Base-by-base conservation (phyloP, 148 eudicot species). In the Silene conica region DNA sequence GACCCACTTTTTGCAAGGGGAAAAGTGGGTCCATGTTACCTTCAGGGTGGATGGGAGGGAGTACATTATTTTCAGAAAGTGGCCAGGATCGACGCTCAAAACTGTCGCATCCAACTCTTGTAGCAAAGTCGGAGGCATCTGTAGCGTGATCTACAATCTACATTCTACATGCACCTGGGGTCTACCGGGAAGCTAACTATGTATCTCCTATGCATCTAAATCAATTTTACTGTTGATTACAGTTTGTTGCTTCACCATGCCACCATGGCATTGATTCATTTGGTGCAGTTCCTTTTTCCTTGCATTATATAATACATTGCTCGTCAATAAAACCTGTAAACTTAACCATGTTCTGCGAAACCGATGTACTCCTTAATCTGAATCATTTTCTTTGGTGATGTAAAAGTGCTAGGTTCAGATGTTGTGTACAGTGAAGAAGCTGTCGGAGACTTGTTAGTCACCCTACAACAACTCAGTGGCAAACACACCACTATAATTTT, bases 341-440 rank as follows among this genome's bases (percentile, higher is more conserved):
- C 7, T 43, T 58, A 57, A 46, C 20, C 7, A 23, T 70, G 70
- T 52, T 68, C 26, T 5, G 28, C 1, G 22, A 20, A 19, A 8
- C 58, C 41, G 12, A 31, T 58, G 12, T 23, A 11, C 41, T 38
- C n/a, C 26, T 38, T 18, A 41, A 19, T 71, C 7, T 26, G 26
- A 55, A 45, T 25, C 6, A 6, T 28, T 63, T 43, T 5, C 48
- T 41, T 21, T 63, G 56, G 64, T 46, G 73, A n/a, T 15, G 59
- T 18, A 34, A 48, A 23, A 80, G 82, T 80, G 85, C 74, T 94
- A 57, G 98, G 98, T 60, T 94, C 97, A 59, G 98, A 94, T 77
- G 93, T 94, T 28, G 86, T 94, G 63, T 91, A 91, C 73, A 89
- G 97, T 38, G 98, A 94, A 80, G 90, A 65, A 66, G 96, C 92